Base-by-base conservation (phyloP, 2,329 filamentous ascomycete genomes). In the Emergomyces pasteurianus region DNA sequence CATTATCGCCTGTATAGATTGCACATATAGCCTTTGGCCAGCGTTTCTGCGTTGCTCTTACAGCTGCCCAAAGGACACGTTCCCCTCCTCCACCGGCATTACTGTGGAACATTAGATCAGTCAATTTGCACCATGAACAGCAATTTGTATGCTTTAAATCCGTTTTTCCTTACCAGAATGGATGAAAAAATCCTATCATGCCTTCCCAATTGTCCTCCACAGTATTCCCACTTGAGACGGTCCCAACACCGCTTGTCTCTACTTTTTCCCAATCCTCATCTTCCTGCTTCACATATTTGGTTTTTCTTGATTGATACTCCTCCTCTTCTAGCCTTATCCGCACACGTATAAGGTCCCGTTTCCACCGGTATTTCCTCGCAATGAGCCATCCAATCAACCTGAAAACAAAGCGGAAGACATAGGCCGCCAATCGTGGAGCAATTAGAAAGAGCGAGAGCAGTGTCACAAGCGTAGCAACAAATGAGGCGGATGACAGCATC, bases 1-100 rank as follows among this genome's bases (percentile, higher is more conserved):
- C 90, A 72, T 95, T 89, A 72, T 99, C 94, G 58, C 94, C 94
- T 0, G 94, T 99, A 72, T 99, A 99, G 42, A 99, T 89, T 16
- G 94, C 83, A 68, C 92, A 95, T 69, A 92, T 88, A 49, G 91
- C 90, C 63, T 87, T 87, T 2, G 92, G 94, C 86, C 90, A 96
- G 66, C 87, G 84, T 68, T 86, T 83, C 75, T 97, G 94, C 1
- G 90, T 96, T 47, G 92, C 90, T 63, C 90, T 85, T 63, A 99
- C 89, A 12, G 94, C 94, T 60, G 92, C 92, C 90, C 95, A 99
- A 31, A 99, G 84, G 50, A 99, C 94, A 72, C 94, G 83, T 76
- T 99, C 94, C 64, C 94, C 94, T 63, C 94, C 94, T 34, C 94
- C 94, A 60, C 94, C 94, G 58, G 94, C 94, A 78, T 99, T 97